A percentile compares a stretch with the other conserved stretches of the same genome.
Evolutionary conservation across 352 stramenopile species (phyloP).

Genomic region (Pythium sp.): DNA sequence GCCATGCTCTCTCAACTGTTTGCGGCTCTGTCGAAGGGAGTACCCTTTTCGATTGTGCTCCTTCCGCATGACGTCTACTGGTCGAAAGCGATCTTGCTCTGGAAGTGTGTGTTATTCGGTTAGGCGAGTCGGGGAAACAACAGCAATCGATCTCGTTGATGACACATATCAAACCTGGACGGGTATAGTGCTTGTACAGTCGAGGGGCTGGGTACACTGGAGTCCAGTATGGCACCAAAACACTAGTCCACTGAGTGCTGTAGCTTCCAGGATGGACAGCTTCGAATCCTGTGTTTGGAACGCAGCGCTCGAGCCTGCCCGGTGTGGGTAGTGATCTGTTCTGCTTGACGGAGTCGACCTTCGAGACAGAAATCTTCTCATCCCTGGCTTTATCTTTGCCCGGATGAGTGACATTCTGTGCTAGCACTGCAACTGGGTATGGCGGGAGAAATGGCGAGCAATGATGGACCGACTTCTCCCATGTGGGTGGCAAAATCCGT

Average conservation of each 20-base stretch:
- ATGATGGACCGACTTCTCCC: slow-evolving; percentile 36
- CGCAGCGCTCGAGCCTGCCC: neutral
- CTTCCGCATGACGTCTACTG: slow-evolving; percentile 25
- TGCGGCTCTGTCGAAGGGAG: slow-evolving; percentile 54
- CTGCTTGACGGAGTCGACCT: neutral
- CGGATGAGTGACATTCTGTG: neutral
- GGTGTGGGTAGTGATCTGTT: neutral
- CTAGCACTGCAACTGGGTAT: slow-evolving; percentile 47
- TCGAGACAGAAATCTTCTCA: neutral
- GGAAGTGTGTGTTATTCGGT: neutral
- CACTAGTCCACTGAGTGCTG: neutral
- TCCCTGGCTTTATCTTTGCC: neutral
- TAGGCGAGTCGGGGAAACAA: neutral
- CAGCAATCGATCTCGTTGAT: neutral
- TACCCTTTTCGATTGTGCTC: slow-evolving; percentile 80
- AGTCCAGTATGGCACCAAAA: slow-evolving; percentile 2
- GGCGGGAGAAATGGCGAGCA: slow-evolving; percentile 55
- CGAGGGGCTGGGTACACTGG: neutral
- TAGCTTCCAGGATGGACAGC: neutral
- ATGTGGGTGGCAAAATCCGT: slow-evolving; percentile 57
- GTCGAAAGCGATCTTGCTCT: slow-evolving; percentile 4
- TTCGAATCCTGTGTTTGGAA: neutral
- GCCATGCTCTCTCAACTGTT: slow-evolving; percentile 32
- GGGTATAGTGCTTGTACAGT: neutral
- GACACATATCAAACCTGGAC: neutral